Evolutionary conservation across 1,139 yeast species (phyloP), one percentile per base, ranked within the genome.

Genomic region (Kurtzmaniella quercitrusa): DNA sequence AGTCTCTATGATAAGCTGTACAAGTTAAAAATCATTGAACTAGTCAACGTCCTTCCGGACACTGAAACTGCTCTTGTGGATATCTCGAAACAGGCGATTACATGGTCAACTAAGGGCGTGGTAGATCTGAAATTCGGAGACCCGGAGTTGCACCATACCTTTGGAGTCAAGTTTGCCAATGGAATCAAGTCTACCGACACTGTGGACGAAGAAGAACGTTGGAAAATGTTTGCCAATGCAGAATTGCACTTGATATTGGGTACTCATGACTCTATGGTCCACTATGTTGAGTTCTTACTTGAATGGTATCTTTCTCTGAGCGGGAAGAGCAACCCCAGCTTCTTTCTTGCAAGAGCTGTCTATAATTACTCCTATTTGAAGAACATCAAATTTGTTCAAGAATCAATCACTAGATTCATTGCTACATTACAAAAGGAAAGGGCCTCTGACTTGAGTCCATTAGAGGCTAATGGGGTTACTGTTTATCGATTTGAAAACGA

Each of bases 161-260:
- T 91, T 49, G 97, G 96, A 0, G 62, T 70, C 34, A 84, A 85
- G 55, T 70, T 88, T 41, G 64, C 79, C 47, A 57, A 56, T 29
- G 55, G 58, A 11, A 60, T 44, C 17, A 19, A 37, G 16, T 10
- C 5, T 3, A 16, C 21, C 8, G 21, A 34, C 7, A 38, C 27
- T 12, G 47, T 48, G 11, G 53, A 57, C 15, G 62, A 58, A 15
- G 68, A 61, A n/a, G 68, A 64, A 38, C 60, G 58, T 39, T 49
- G 49, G 38, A 71, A 71, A 51, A 46, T 70, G 39, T 73, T 71
- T 51, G 64, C 70, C 12, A 60, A 66, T 43, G 70, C 75, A 19
- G 79, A 78, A 67, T 66, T 72, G 54, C 87, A 85, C 57, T 70
- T 86, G 50, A 68, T 87, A 25, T 67, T 82, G 50, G 95, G 95